phyloP scores from a whole-genome alignment of 495 filamentous ascomycete species.

The Hypomontagnella monticulosa region DNA sequence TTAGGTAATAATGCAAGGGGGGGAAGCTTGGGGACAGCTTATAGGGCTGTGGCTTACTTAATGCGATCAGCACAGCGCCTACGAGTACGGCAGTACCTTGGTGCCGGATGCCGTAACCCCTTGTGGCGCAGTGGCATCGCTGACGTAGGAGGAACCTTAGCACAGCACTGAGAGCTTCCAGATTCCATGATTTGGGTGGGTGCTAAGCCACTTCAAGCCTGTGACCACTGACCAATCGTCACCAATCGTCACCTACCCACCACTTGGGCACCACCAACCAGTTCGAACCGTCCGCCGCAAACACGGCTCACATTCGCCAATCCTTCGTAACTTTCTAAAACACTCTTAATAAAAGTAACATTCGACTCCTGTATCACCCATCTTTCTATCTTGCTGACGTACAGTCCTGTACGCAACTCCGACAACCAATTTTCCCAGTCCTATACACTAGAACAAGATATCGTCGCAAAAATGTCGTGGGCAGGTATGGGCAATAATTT shows the following conservation, averaged over 20 bases:
- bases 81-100: too few species aligned
- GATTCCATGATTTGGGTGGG: conserved; percentile 2
- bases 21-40: too few species aligned
- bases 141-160: conserved; percentile 16
- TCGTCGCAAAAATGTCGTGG: conserved; percentile 66
- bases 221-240: too few species aligned
- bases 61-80: too few species aligned
- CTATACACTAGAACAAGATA: conserved; percentile 4
- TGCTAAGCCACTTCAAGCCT: conserved; percentile 26
- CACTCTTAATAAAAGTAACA: conserved; percentile 5
- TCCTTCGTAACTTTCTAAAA: conserved; percentile 15
- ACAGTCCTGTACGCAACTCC: background rate
- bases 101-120: too few species aligned
- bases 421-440: background rate
- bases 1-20: too few species aligned
- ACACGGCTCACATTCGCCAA: conserved; percentile 29
- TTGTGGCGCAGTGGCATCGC: conserved; percentile 21
- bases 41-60: too few species aligned
- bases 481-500: conserved; percentile 56
- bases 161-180: background rate
- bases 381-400: background rate
- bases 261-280: conserved; percentile 12
- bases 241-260: conserved; percentile 24
- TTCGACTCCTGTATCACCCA: background rate
- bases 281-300: conserved; percentile 11